Percentiles rank a stretch among this genome's conserved stretches.
Evolutionary conservation across 2,329 filamentous ascomycete species (phyloP).

Genomic region (Periglandula ipomoeae): DNA sequence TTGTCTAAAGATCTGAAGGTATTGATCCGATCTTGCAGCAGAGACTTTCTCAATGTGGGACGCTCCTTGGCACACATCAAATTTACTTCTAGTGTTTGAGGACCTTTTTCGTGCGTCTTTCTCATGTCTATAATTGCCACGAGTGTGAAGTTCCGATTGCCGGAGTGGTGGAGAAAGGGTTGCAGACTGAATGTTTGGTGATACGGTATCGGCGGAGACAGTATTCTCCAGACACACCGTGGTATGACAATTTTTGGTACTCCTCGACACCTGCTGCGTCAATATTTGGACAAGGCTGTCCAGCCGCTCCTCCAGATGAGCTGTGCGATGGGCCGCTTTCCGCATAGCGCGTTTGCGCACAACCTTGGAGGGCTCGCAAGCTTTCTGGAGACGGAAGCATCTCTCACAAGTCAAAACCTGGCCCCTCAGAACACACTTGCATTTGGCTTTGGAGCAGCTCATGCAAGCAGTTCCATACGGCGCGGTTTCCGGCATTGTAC

Average conservation of each 20-base stretch:
- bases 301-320: conserved; percentile 18
- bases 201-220: not conserved
- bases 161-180: too few species aligned
- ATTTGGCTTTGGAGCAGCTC: conserved; percentile 33
- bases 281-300: conserved; percentile 19
- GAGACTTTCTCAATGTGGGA: not conserved
- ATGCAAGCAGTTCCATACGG: conserved; percentile 31
- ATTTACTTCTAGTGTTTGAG: not conserved
- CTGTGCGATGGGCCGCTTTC: conserved; percentile 12
- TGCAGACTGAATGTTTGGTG: too few species aligned
- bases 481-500: conserved; percentile 17
- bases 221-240: not conserved
- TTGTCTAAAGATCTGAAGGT: conserved; percentile 12
- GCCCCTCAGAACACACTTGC: conserved; percentile 28
- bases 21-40: conserved; percentile 6
- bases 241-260: not conserved
- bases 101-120: too few species aligned
- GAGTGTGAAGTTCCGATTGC: too few species aligned
- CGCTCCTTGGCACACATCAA: not conserved
- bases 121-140: too few species aligned
- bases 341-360: conserved; percentile 22
- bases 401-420: conserved; percentile 24
- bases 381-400: conserved; percentile 29
- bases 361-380: conserved; percentile 28
- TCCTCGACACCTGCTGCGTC: conserved; percentile 12